Evolutionary conservation across 768 basidiomycete genomes (phyloP).

Genomic region (Ramaria sp.): DNA sequence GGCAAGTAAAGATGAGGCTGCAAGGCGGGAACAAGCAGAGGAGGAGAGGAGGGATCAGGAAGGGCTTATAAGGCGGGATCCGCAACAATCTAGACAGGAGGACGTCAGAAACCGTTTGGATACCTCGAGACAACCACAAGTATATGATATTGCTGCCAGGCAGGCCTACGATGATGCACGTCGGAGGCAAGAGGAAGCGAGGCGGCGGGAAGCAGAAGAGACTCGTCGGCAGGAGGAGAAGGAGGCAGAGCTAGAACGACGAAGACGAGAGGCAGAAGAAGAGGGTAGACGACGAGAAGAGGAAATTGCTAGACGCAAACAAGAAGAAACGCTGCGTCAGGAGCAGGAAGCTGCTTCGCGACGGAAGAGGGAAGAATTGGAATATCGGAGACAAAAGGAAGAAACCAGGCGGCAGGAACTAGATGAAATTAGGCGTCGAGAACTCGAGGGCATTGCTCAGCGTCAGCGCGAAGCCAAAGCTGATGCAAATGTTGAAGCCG

Average conservation of each 20-base stretch:
- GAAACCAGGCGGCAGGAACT: slow-evolving; percentile 16
- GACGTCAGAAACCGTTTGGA: not conserved
- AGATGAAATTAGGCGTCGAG: slow-evolving; percentile 27
- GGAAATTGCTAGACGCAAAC: slow-evolving; percentile 4
- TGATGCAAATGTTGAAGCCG: slow-evolving; percentile 27
- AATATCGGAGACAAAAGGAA: slow-evolving; percentile 16
- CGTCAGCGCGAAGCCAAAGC: slow-evolving; percentile 52
- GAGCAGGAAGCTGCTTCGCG: slow-evolving; percentile 12
- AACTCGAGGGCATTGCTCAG: slow-evolving; percentile 45
- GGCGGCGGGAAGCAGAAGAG: slow-evolving; percentile 12
- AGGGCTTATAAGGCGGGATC: not conserved
- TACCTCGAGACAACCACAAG: not conserved
- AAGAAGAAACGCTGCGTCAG: slow-evolving; percentile 9
- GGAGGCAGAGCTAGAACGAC: not conserved
- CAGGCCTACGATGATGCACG: slow-evolving; percentile 21
- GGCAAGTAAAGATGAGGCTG: not conserved
- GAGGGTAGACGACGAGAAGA: slow-evolving; percentile 1
- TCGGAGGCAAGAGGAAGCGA: slow-evolving; percentile 15
- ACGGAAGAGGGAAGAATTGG: slow-evolving; percentile 14
- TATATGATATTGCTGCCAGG: slow-evolving; percentile 17
- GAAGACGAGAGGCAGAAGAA: slow-evolving; percentile 5
- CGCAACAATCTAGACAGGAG: not conserved
- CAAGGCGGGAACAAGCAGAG: slow-evolving; percentile 12
- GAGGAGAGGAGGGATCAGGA: slow-evolving; percentile 16
- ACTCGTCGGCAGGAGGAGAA: slow-evolving; percentile 13